Base-by-base conservation (phyloP, 2,329 filamentous ascomycete species). In the Colletotrichum siamense region DNA sequence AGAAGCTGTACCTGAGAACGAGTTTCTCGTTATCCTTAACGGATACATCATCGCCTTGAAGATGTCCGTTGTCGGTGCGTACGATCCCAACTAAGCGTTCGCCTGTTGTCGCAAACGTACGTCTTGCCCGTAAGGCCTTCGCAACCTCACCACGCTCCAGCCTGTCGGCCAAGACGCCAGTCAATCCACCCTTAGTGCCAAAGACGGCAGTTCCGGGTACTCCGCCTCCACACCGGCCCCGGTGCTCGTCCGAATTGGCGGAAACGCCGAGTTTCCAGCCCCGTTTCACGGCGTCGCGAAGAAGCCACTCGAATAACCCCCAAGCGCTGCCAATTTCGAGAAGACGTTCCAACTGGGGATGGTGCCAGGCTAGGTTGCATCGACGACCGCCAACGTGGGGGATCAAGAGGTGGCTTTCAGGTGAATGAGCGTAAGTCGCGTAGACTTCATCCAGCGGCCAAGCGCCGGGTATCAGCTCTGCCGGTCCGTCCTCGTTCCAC, bases 401-500 rank as follows among this genome's bases (percentile, higher is more conserved):
- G 69, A 85, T 85, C 18, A 85, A 52, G 5, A 85, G 81, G 66
- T 84, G 81, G 4, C 78, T 76, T 18, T 83, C 81, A 1, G 81
- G 78, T 0, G 80, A 76, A 57, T 83, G 80, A 0, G 82, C 83
- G 71, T 85, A 84, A 3, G 83, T 85, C 24, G 83, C 82, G 68
- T 85, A 85, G 1, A 85, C 78, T 63, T 85, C 83, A 63, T 85
- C 84, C 6, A 85, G 78, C 0, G 83, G 83, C 83, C 83, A 85
- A 3, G 84, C 81, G 18, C 83, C 82, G 0, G 83, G 82, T 5
- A 65, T 39, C 24, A 84, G 77, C 65, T 83, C 81, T 3, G 79
- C 79, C 8, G 82, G 82, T 3, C 82, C 82, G 52, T 84, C 75
- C 64, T 84, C 82, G 71, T 84, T 84, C 82, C 83, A 84, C 75